Percentiles rank a stretch among this genome's conserved stretches.
phyloP scores from a whole-genome alignment of 169 alveolate genomes.

The Neospora caninum region DNA sequence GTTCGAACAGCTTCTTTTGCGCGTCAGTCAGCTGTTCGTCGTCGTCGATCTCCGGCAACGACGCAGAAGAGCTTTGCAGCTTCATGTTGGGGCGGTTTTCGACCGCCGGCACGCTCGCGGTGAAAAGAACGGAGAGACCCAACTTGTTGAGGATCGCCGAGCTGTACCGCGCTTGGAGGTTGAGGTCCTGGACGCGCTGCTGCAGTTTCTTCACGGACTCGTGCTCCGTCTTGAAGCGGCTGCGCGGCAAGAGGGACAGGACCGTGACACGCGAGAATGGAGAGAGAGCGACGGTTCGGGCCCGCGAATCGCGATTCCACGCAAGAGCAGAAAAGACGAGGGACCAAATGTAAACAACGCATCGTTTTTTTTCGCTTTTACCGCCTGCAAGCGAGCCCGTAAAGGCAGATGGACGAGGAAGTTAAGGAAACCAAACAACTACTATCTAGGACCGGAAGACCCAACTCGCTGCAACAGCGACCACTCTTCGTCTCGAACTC shows the following conservation, averaged over 20 bases:
- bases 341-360: too few species aligned
- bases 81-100: neutral
- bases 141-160: constrained; percentile 50
- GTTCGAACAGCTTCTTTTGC: neutral
- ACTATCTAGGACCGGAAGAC: too few species aligned
- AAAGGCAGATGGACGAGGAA: too few species aligned
- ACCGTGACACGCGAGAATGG: too few species aligned
- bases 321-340: too few species aligned
- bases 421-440: too few species aligned
- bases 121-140: constrained; percentile 63
- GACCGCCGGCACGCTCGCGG: constrained; percentile 40
- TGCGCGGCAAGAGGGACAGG: neutral
- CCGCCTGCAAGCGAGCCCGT: too few species aligned
- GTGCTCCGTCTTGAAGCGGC: constrained; percentile 62
- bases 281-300: too few species aligned
- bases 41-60: neutral
- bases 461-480: neutral
- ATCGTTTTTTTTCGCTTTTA: too few species aligned
- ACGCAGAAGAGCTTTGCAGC: neutral
- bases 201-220: constrained; percentile 50
- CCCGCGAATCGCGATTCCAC: too few species aligned
- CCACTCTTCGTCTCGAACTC: neutral
- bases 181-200: constrained; percentile 55
- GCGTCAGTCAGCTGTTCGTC: neutral
- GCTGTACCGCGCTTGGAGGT: constrained; percentile 50